phyloP scores from a whole-genome alignment of 169 alveolate genomes.

The Theileria sp. region DNA sequence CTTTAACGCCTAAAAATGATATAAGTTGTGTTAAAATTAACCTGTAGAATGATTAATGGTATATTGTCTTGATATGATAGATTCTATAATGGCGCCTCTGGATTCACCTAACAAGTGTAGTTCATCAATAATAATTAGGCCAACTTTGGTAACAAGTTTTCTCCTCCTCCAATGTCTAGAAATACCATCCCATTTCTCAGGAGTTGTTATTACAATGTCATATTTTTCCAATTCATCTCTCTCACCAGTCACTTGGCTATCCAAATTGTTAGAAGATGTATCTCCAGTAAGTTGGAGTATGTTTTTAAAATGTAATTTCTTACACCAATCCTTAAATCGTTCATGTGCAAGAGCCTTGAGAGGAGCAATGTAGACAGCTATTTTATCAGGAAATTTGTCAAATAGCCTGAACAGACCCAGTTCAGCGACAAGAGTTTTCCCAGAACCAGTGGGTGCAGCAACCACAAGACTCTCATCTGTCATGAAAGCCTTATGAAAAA shows the following conservation, averaged over 20 bases:
- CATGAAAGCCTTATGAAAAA: conserved; percentile 92
- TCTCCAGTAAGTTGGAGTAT: conserved; percentile 98
- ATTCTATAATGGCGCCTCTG: conserved; percentile 97
- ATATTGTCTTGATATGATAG: conserved; percentile 94
- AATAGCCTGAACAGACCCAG: conserved; percentile 91
- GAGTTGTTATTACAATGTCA: conserved; percentile 95
- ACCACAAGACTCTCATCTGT: conserved; percentile 94
- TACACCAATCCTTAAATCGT: conserved; percentile 86
- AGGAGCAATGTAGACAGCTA: conserved; percentile 97
- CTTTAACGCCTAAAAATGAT: conserved; percentile 34
- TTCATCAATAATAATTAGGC: conserved; percentile 97
- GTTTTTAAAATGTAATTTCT: conserved; percentile 79
- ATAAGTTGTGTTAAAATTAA: conserved; percentile 26
- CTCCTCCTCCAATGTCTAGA: conserved; percentile 97
- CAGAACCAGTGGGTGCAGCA: conserved; percentile 99
- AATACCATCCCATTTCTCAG: conserved; percentile 99
- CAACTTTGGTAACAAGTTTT: conserved; percentile 88
- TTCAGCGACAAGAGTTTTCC: conserved; percentile 97
- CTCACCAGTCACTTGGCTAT: not conserved
- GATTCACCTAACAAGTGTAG: conserved; percentile 96
- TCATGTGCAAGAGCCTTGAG: conserved; percentile 95
- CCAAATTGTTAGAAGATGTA: conserved; percentile 66
- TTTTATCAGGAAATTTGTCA: conserved; percentile 76
- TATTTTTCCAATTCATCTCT: conserved; percentile 79
- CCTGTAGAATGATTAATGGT: conserved; percentile 87